A percentile compares a stretch with the other conserved stretches of the same genome.
phyloP scores from a whole-genome alignment of 306 rosid species.

The Canavalia ensiformis region DNA sequence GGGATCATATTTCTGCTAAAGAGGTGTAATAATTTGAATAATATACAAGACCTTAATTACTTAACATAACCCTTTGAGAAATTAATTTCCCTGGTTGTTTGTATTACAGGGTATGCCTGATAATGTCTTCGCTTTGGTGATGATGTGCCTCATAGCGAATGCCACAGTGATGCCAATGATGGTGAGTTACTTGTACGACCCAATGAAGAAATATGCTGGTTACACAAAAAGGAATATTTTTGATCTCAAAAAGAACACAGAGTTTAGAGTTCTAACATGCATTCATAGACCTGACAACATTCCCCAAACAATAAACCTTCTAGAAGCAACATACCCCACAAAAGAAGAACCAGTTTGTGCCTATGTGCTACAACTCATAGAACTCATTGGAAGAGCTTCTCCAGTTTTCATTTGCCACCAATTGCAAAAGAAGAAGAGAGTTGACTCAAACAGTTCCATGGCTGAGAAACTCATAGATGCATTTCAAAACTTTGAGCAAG shows the following conservation, averaged over 20 bases:
- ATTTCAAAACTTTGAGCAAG: constrained; percentile 54
- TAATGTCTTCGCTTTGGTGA: constrained; percentile 46
- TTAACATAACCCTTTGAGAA: not conserved
- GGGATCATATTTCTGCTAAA: too few relatives aligned
- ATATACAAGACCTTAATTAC: not conserved
- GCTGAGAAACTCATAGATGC: constrained; percentile 52
- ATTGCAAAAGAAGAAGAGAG: constrained; percentile 53
- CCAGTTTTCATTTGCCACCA: constrained; percentile 71
- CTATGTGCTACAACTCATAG: constrained; percentile 68
- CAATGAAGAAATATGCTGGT: constrained; percentile 65
- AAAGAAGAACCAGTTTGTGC: constrained; percentile 53
- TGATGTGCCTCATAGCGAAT: constrained; percentile 29
- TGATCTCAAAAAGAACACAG: constrained; percentile 45
- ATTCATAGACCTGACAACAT: constrained; percentile 57
- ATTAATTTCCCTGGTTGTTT: not conserved
- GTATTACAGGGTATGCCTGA: constrained; percentile 48
- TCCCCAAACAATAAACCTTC: constrained; percentile 62
- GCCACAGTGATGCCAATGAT: constrained; percentile 51
- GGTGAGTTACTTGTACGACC: constrained; percentile 56
- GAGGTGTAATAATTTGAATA: too few relatives aligned
- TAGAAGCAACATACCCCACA: constrained; percentile 62
- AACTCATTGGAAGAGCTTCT: constrained; percentile 70
- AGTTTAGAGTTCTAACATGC: constrained; percentile 64
- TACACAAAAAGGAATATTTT: constrained; percentile 62
- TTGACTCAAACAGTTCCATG: constrained; percentile 22